Evolutionary conservation across 208 protist species (phyloP), one percentile per base, ranked within the genome.

Genomic region (Leishmania guyanensis): DNA sequence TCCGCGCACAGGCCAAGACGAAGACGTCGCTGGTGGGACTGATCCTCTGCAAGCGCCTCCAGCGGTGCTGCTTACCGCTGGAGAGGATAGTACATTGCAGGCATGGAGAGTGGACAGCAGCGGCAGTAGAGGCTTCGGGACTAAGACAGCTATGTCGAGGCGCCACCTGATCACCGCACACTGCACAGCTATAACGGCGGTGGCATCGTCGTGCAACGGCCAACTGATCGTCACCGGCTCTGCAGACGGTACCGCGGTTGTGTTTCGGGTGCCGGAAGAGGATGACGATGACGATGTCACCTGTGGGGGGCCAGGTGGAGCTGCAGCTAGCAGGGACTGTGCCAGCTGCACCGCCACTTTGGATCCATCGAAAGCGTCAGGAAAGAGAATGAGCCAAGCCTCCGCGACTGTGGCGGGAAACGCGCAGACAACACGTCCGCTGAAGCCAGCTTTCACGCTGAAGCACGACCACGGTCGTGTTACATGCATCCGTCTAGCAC

Each of bases 141-240:
- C 62, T 43, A 53, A 77, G 73, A 2, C 74, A 2, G n/a, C 60
- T 12, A 69, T 69, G 69, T 50, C 72, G 22, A 56, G 54, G 76
- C 77, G 54, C 29, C 75, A 36, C 33, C 29, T 90, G 64, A 70
- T 70, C 17, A 79, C 77, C 26, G 65, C 88, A 39, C 92, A 96
- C 84, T 71, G 77, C 39, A 83, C 86, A 8, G 78, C 79, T 16
- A 88, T 97, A 33, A 97, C 94, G 12, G 88, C 86, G 9, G 80
- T 93, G 53, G 91, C 89, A 33, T 83, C 81, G 9, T 84, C 94
- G 6, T 26, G 53, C 1, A 88, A 94, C 60, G 91, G 90, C 5
- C 81, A 51, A 39, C 86, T 84, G 60, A 88, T 94, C 74, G 90
- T 97, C 16, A 93, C 94, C 5, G 92, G 86, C 36, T 88, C 84